A percentile compares a stretch with the other conserved stretches of the same genome.
Evolutionary conservation across 306 rosid species (phyloP).

Genomic region (Carpinus viminea): DNA sequence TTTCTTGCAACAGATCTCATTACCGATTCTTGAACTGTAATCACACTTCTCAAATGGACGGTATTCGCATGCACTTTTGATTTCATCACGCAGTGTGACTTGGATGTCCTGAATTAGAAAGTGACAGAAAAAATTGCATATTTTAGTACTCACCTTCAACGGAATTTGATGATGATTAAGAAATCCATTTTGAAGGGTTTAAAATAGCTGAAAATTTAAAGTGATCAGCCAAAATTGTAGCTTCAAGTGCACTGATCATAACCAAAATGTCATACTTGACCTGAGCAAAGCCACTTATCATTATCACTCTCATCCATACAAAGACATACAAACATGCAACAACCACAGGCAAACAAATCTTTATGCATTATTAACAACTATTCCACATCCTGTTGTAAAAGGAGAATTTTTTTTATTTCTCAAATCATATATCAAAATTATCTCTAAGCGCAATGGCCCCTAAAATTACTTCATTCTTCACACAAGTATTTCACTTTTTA

Average conservation of each 20-base stretch:
- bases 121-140: background rate
- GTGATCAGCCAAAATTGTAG: conserved; percentile 19
- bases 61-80: conserved; percentile 89
- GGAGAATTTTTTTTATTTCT: background rate
- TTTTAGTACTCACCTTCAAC: background rate
- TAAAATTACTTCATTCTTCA: background rate
- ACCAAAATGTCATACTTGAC: background rate
- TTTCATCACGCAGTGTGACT: conserved; percentile 82
- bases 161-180: background rate
- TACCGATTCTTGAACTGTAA: conserved; percentile 81
- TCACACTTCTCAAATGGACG: conserved; percentile 97
- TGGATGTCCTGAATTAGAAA: conserved; percentile 67
- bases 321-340: background rate
- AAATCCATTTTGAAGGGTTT: background rate
- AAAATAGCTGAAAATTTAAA: conserved; percentile 5
- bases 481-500: background rate
- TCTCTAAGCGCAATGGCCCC: background rate
- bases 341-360: background rate
- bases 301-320: background rate
- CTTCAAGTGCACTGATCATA: background rate
- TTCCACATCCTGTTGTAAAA: background rate
- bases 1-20: conserved; percentile 81
- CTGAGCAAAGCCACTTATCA: background rate
- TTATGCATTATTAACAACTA: background rate
- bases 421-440: background rate